Evolutionary conservation across 164 flowering plant genomes (phyloP), one percentile per base, ranked within the genome.

Genomic region (Piper longum): DNA sequence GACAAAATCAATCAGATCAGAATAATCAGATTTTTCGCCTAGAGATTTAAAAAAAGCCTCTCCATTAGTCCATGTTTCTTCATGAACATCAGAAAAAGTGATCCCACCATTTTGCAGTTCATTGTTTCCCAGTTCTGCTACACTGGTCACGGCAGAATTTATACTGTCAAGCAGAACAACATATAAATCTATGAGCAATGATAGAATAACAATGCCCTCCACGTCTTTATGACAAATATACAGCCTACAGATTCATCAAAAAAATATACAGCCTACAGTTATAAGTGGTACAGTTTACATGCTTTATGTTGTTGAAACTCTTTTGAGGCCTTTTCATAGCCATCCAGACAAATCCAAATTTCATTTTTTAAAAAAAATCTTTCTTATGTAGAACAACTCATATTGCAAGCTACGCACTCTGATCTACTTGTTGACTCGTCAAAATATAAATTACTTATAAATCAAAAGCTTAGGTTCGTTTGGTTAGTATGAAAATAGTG

Each of bases 1-100:
- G 4, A 92, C 66, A 65, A 89, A 92, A 69, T 83, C 84, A 19
- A 75, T 75, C 69, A 91, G 70, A 57, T 87, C 96, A 51, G 73
- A 61, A 57, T 26, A 59, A 64, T 81, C 86, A 7, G 80, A 42
- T 43, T 58, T n/a, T 16, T 52, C 69, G 6, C 55, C 2, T 42
- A 78, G 7, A 55, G 81, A 78, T 62, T 75, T 76, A 6, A 87
- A 73, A 65, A 69, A 89, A 14, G 54, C 61, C 62, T 80, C 70
- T 19, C 95, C 92, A 44, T 72, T 80, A 75, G 6, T 3, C 48
- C 82, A 77, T 40, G 80, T 80, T 56, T 77, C 82, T 63, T 67
- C 84, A 16, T 69, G 73, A 57, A 66, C 69, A 42, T 48, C 52
- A 48, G 12, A 48, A 48, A 9, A 5, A 48, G 52, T 48, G 14